Base-by-base conservation (phyloP, 2,329 filamentous ascomycete species). In the Colletotrichum lini region DNA sequence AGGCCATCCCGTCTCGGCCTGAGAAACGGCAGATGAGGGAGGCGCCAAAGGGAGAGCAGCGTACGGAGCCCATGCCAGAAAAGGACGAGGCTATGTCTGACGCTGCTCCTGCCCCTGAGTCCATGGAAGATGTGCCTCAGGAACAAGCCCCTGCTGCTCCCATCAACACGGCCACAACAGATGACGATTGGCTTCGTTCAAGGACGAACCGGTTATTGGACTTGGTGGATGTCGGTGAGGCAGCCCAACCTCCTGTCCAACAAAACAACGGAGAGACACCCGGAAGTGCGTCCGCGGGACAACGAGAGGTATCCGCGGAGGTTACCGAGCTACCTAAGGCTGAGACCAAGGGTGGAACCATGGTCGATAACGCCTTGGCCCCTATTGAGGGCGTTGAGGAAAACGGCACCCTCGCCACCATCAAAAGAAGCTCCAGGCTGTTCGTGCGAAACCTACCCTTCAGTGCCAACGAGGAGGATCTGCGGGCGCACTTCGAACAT, bases 371-470 rank as follows among this genome's bases (percentile, higher is more conserved):
- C 62, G 73, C 73, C 42, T 53, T 62, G 38, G 35, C 23, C 38
- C 53, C 35, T 15, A 26, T 53, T 40, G 66, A 35, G 45, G 77
- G 79, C 62, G 79, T 78, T 30, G 80, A 81, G 4, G 82, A 85
- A 47, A 80, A 85, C 10, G 79, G 82, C 10, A 79, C 80, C 70
- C 81, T 91, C 63, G 88, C 91, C 59, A 87, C 89, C 61, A 92
- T 98, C 72, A 88, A 88, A 67, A 86, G 89, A 67, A 97, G 92
- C 57, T 91, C 91, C 71, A 90, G 96, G 73, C 85, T 99, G 1
- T 99, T 98, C 80, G 86, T 98, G 35, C 89, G 96, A 62, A 99
- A 99, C 79, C 85, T 99, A 53, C 90, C 95, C 15, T 99, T 96
- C 80, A 90, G 89, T 72, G 89, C 92, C 21, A 93, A 89, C 0